phyloP scores from a whole-genome alignment of 2,329 filamentous ascomycete species.

The Dactylellina cionopaga region DNA sequence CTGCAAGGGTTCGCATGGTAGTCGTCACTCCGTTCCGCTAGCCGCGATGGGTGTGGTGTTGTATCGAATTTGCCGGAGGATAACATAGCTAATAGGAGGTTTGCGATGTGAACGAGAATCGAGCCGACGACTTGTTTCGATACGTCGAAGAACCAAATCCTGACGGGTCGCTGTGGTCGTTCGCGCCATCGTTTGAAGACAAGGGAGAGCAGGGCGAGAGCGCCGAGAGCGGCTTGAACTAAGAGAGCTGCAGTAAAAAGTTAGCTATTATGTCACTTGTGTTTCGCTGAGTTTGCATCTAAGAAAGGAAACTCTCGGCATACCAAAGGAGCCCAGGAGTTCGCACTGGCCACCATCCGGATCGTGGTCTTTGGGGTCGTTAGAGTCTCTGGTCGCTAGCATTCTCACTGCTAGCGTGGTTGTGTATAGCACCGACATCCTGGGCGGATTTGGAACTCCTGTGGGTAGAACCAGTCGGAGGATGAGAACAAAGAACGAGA shows the following conservation, averaged over 20 bases:
- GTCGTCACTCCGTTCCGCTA: conserved; percentile 62
- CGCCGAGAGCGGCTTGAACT: conserved; percentile 86
- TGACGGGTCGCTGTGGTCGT: conserved; percentile 86
- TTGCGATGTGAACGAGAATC: conserved; percentile 87
- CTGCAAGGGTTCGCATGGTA: conserved; percentile 92
- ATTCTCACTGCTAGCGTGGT: conserved; percentile 13
- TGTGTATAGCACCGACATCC: conserved; percentile 3
- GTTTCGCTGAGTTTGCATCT: too few species aligned
- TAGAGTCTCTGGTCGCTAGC: conserved; percentile 26
- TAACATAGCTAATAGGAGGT: conserved; percentile 95
- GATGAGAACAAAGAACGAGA: not conserved
- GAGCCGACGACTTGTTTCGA: conserved; percentile 98
- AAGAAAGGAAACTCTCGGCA: too few species aligned
- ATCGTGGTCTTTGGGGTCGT: conserved; percentile 38
- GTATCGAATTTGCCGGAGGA: conserved; percentile 84
- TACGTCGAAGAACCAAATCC: conserved; percentile 95
- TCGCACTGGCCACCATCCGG: conserved; percentile 78
- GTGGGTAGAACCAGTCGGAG: not conserved
- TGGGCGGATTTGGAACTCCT: not conserved
- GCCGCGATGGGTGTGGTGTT: conserved; percentile 65
- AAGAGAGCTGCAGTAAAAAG: conserved; percentile 68
- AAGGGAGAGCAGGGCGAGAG: conserved; percentile 81
- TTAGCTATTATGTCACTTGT: not conserved
- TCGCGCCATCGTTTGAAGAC: conserved; percentile 95
- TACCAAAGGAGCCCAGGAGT: conserved; percentile 83